Conservation (phyloP, 345 rosid genomes). For the Rubroshorea leprosula region DNA sequence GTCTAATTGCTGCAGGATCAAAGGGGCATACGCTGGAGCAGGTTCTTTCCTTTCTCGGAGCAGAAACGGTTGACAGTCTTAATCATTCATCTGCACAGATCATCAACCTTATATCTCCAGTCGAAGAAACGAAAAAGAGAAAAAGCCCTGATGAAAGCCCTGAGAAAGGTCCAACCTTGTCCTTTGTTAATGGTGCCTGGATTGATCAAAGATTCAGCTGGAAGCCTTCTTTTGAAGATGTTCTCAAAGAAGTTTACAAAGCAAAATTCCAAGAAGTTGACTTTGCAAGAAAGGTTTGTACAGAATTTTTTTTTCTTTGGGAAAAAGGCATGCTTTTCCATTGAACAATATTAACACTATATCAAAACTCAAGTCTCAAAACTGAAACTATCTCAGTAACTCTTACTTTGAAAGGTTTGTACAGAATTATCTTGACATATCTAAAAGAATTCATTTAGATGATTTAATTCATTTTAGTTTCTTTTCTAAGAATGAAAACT, state of each 20-base stretch:
- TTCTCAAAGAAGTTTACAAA: not conserved
- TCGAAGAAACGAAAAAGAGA: no score
- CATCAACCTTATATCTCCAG: not conserved
- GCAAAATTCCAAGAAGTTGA: not conserved
- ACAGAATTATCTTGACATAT: no score
- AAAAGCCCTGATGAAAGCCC: not conserved
- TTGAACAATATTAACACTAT: no score
- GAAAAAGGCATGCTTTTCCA: no score
- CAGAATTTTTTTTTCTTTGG: not conserved
- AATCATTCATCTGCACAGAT: not conserved
- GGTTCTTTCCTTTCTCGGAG: not conserved
- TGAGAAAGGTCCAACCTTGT: not conserved
- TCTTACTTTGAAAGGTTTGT: no score
- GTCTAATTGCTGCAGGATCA: slow-evolving; percentile 15
- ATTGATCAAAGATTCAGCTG: not conserved
- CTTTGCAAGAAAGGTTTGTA: not conserved
- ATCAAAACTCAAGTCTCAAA: no score
- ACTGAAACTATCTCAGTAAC: no score
- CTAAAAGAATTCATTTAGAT: no score
- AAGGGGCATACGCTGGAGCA: not conserved
- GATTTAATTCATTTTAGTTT: not conserved
- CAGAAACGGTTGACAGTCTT: not conserved
- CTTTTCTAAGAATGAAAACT: no score
- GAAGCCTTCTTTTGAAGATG: not conserved
- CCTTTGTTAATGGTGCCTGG: not conserved